These are phyloP conservation scores for Phialemonium atrogriseum DNA, from an alignment of 2,329 filamentous ascomycete species.

Conservation along the genomic window DNA sequence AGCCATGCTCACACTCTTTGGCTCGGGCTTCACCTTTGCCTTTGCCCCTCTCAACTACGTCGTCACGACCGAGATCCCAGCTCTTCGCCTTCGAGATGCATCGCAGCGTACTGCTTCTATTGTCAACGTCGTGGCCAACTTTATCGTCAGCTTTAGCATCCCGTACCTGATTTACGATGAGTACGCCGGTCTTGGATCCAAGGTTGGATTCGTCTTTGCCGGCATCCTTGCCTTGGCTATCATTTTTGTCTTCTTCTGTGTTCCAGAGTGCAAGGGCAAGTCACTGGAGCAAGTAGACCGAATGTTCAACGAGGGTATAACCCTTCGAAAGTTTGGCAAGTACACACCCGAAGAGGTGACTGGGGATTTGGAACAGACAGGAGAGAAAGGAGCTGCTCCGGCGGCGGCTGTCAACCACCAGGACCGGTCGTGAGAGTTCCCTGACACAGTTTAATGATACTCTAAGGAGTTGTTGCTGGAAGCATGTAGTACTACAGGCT, in stretches of 20 bases:
- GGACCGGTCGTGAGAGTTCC: no score
- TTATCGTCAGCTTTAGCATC: constrained; percentile 24
- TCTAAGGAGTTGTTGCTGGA: no score
- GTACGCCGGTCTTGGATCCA: constrained; percentile 24
- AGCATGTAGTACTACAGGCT: no score
- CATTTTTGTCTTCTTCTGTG: constrained; percentile 18
- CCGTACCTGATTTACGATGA: constrained; percentile 27
- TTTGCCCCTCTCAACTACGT: constrained; percentile 28
- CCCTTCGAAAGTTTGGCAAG: constrained; percentile 12
- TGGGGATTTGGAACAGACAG: no score
- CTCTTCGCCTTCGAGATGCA: constrained; percentile 21
- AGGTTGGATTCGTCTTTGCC: constrained; percentile 28
- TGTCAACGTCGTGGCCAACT: constrained; percentile 22
- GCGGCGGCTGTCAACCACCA: no score
- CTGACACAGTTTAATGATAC: no score
- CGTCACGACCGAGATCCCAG: constrained; percentile 24
- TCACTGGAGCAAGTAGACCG: constrained; percentile 29
- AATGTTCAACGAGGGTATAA: constrained; percentile 11
- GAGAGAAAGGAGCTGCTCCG: no score
- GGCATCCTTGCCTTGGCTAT: constrained; percentile 14
- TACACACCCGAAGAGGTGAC: no score
- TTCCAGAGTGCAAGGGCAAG: constrained; percentile 29
- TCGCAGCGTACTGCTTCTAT: constrained; percentile 19
- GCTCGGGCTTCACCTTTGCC: constrained; percentile 20
- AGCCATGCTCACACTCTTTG: constrained; percentile 22